Percentiles rank a stretch among this genome's conserved stretches.
These are phyloP conservation scores for Lotus japonicus DNA, from an alignment of 306 rosid species.

Conservation along the genomic window DNA sequence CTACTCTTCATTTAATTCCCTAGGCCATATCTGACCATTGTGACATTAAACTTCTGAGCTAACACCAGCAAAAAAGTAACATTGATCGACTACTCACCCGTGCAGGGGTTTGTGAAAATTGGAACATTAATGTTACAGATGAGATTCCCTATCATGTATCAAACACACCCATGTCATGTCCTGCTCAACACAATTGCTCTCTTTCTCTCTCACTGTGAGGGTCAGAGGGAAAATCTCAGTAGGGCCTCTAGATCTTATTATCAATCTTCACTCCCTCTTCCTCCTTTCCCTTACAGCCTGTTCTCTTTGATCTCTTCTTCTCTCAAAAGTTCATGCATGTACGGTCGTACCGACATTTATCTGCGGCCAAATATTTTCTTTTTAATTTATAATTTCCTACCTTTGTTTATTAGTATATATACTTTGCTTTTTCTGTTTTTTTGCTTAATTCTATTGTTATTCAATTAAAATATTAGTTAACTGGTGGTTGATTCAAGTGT, in stretches of 20 bases:
- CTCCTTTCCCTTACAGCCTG: slow-evolving; percentile 25
- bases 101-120: slow-evolving; percentile 9
- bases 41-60: slow-evolving; percentile 10
- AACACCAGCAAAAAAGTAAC: background rate
- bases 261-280: background rate
- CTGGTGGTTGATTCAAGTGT: too few relatives aligned
- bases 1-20: background rate
- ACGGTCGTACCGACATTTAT: slow-evolving; percentile 40
- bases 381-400: background rate
- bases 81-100: background rate
- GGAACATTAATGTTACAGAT: slow-evolving; percentile 21
- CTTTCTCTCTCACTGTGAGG: slow-evolving; percentile 24
- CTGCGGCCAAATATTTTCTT: slow-evolving; percentile 21
- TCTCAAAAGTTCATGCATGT: slow-evolving; percentile 19
- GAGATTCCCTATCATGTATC: slow-evolving; percentile 28
- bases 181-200: background rate
- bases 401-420: background rate
- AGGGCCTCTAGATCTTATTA: slow-evolving; percentile 22
- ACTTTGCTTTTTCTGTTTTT: background rate
- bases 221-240: slow-evolving; percentile 31
- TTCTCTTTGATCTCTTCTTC: background rate
- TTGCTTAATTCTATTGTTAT: background rate
- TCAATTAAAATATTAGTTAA: background rate
- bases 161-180: slow-evolving; percentile 14
- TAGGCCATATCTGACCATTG: background rate